These are phyloP conservation scores for Tricharina praecox DNA, from an alignment of 495 filamentous ascomycete genomes.

Conservation along the genomic window DNA sequence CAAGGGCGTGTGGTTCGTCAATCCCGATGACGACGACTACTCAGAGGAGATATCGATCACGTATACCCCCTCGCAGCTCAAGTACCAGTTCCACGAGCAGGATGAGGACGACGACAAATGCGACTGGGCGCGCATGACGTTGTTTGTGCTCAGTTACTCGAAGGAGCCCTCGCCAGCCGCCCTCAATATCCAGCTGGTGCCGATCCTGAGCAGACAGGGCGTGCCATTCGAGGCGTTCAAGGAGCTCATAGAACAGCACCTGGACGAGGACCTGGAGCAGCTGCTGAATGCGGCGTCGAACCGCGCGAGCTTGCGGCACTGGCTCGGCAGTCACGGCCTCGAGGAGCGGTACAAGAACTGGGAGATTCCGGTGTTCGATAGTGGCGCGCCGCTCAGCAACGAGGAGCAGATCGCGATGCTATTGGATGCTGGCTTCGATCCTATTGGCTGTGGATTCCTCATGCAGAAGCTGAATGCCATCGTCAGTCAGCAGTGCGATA, in stretches of 20 bases:
- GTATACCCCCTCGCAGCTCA: conserved; percentile 61
- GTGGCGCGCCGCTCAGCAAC: conserved; percentile 35
- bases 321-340: conserved; percentile 33
- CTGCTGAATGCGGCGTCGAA: conserved; percentile 41
- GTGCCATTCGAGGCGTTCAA: conserved; percentile 35
- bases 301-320: conserved; percentile 36
- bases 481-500: conserved; percentile 38
- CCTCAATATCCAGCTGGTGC: conserved; percentile 65
- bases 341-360: conserved; percentile 5
- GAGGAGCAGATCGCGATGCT: conserved; percentile 38
- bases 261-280: conserved; percentile 41
- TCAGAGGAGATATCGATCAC: conserved; percentile 47
- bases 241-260: conserved; percentile 39
- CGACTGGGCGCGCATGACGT: conserved; percentile 42
- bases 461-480: conserved; percentile 39
- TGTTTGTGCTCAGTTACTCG: conserved; percentile 54
- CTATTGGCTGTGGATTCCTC: conserved; percentile 37
- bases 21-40: conserved; percentile 26
- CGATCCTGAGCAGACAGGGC: conserved; percentile 54
- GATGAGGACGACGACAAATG: conserved; percentile 29
- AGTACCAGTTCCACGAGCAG: conserved; percentile 46
- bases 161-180: conserved; percentile 43
- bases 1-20: conserved; percentile 79
- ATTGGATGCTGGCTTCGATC: conserved; percentile 33
- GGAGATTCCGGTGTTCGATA: conserved; percentile 18